Evolutionary conservation across 176 grass and related monocot genomes (phyloP).

Genomic region (Alopecurus myosuroides): DNA sequence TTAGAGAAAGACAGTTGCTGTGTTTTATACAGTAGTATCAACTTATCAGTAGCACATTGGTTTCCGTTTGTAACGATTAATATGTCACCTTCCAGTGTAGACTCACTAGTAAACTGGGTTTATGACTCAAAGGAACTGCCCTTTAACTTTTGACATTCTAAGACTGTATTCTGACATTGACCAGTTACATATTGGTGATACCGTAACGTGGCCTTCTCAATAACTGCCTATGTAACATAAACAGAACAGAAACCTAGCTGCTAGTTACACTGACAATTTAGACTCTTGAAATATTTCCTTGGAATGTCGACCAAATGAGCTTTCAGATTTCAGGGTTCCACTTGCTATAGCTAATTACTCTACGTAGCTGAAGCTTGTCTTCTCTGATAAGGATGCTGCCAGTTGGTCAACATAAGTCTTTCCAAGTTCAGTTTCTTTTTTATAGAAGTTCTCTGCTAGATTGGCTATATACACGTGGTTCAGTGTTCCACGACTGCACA

Average conservation of each 20-base stretch:
- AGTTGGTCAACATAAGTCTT: too few relatives aligned
- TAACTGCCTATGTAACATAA: neutral
- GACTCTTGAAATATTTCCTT: neutral
- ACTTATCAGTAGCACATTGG: neutral
- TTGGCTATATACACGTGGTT: conserved; percentile 44
- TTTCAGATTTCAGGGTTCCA: too few relatives aligned
- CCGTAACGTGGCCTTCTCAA: neutral
- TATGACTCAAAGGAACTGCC: neutral
- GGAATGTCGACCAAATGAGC: too few relatives aligned
- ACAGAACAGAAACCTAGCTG: neutral
- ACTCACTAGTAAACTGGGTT: neutral
- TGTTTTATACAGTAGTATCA: too few relatives aligned
- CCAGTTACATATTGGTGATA: neutral
- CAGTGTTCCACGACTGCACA: conserved; percentile 66
- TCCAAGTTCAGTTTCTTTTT: neutral
- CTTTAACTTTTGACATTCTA: neutral
- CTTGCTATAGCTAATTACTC: too few relatives aligned
- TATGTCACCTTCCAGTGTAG: neutral
- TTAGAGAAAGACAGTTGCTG: too few relatives aligned
- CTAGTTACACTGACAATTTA: too few relatives aligned
- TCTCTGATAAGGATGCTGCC: conserved; percentile 55
- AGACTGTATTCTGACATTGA: neutral
- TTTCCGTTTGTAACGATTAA: neutral
- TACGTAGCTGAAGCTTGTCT: conserved; percentile 61
- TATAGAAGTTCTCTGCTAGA: conserved; percentile 25